Evolutionary conservation across 140 eudicot genomes (phyloP), one percentile per base, ranked within the genome.

Genomic region (Stevia rebaudiana): DNA sequence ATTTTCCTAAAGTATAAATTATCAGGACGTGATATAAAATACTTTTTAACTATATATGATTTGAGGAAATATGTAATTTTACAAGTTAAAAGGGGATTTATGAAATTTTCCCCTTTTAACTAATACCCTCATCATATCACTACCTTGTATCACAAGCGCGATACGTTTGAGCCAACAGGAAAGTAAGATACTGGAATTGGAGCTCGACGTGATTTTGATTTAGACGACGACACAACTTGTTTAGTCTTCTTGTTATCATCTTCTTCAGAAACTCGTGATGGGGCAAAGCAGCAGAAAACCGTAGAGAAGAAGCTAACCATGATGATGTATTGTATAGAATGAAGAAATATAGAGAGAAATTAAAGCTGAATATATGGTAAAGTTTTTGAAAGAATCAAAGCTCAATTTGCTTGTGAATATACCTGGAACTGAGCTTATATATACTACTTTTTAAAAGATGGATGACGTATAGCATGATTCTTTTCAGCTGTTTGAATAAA

Each of bases 111-210:
- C 6, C 16, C 21, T n/a, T 17, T n/a, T 44, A 44, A 44, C 51
- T 7, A n/a, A n/a, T n/a, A n/a, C n/a, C n/a, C n/a, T n/a, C n/a
- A n/a, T n/a, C n/a, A n/a, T n/a, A n/a, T n/a, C n/a, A n/a, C n/a
- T n/a, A n/a, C n/a, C n/a, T n/a, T n/a, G 31, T 41, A 53, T 53
- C 53, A 74, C 61, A 74, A 36, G 2, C 74, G 78, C 1, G 78
- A 74, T 17, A 47, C 3, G 23, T 37, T 74, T 11, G 78, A 46
- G 43, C 68, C 78, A 4, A 66, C 48, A 24, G 74, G 78, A 43
- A 74, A 74, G 40, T 65, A 25, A 24, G 69, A 56, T 11, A 74
- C 63, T 3, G 74, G 74, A 67, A 74, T 74, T 19, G 69, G 74
- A 36, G 78, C 63, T 56, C 78, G 73, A 28, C 8, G 47, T 37